Percentiles rank a stretch among this genome's conserved stretches.
Evolutionary conservation across 306 rosid species (phyloP).

Genomic region (Astragalus membranaceus): DNA sequence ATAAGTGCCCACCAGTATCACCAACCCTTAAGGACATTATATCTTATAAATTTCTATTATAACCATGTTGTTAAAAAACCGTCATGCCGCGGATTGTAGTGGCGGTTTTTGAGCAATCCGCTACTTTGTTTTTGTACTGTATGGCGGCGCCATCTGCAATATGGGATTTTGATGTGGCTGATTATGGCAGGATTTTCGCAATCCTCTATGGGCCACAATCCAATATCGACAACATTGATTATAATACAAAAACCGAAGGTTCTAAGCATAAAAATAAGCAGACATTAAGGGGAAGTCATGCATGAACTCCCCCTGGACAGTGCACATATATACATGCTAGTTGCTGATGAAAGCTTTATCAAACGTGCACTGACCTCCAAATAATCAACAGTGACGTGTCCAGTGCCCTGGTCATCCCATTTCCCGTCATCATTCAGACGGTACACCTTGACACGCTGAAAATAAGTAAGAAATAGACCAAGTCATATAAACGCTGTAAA

Average conservation of each 20-base stretch:
- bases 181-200: too few species aligned
- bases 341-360: conserved; percentile 15
- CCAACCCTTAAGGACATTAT: neutral
- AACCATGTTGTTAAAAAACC: too few species aligned
- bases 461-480: conserved; percentile 15
- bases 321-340: neutral
- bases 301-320: neutral
- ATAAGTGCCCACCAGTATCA: neutral
- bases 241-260: neutral
- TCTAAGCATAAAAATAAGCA: conserved; percentile 6
- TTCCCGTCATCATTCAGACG: conserved; percentile 82
- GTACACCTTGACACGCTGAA: conserved; percentile 94
- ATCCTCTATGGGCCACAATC: too few species aligned
- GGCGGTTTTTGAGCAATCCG: too few species aligned
- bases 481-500: neutral
- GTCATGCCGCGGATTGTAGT: too few species aligned
- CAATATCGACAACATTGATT: too few species aligned
- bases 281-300: neutral
- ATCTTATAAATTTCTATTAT: too few species aligned
- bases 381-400: conserved; percentile 83
- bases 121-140: too few species aligned
- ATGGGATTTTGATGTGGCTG: too few species aligned
- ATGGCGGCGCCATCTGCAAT: too few species aligned
- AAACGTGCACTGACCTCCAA: conserved; percentile 56
- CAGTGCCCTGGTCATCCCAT: conserved; percentile 99